Evolutionary conservation across 23 red algal species (phyloP), one percentile per base, ranked within the genome.

Genomic region (Gracilaria gracilis): DNA sequence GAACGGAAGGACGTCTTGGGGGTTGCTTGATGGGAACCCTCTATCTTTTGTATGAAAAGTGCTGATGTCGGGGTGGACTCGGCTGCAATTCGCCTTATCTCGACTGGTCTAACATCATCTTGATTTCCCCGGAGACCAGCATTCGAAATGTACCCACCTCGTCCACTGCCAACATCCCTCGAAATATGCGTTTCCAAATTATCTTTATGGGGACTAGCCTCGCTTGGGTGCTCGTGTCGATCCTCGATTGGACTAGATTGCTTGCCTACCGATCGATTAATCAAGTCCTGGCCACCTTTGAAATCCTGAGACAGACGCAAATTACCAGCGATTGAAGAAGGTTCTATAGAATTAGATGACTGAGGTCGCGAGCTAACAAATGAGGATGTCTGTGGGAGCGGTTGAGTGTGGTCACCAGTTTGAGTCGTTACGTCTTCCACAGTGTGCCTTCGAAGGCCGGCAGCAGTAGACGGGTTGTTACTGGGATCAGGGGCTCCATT

Each of bases 261-360:
- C 0, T 9, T 77, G 13, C 25, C 72, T 28, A 50, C 0, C 14
- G 27, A n/a, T 9, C 23, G 42, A 4, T 14, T 77, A 25, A 28
- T 31, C 24, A 87, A 12, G 9, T 71, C 84, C 38, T 74, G 28
- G 12, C 67, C 84, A 74, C 40, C 34, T 61, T 76, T 34, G 50
- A 58, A 54, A 39, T 28, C 84, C 36, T 36, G 39, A 54, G 84
- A 74, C 15, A 87, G 8, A 32, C 20, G 40, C 35, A 67, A 37
- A 36, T 67, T 35, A 62, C 16, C 12, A 31, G 32, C 27, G 24
- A 42, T 36, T 21, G 84, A 29, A 28, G 81, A 46, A 21, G 31
- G 35, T 47, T 76, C 67, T 59, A 87, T 29, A 47, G 84, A 75
- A 74, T 39, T 76, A 33, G 67, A 57, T 46, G 84, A 87, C 66